A percentile compares a stretch with the other conserved stretches of the same genome.
phyloP scores from a whole-genome alignment of 306 rosid species.

The Lathyrus sativus region DNA sequence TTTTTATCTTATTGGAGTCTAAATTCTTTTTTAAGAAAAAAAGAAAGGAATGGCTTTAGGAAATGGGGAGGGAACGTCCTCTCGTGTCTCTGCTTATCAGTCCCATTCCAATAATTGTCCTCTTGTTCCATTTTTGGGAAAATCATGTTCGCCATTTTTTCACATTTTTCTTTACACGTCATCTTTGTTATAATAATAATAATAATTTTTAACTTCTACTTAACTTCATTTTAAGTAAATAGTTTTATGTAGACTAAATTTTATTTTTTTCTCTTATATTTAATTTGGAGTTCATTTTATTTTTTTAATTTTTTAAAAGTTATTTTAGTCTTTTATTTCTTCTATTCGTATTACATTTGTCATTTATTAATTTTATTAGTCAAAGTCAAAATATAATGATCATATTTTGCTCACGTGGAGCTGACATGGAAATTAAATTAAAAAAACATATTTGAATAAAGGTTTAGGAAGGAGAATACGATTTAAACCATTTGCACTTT shows the following conservation, averaged over 20 bases:
- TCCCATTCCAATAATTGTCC: background rate
- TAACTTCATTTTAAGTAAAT: background rate
- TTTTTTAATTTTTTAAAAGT: background rate
- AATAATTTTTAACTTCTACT: background rate
- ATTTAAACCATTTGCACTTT: no score
- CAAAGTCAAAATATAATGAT: no score
- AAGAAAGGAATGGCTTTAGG: background rate
- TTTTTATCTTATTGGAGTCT: background rate
- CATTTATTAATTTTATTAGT: no score
- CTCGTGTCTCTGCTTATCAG: background rate
- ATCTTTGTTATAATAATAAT: background rate
- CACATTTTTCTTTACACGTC: background rate
- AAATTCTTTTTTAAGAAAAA: background rate
- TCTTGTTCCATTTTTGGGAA: background rate
- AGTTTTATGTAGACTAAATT: background rate
- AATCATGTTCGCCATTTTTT: background rate
- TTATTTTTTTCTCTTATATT: no score
- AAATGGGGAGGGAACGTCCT: slow-evolving; percentile 1
- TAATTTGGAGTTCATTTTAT: no score
- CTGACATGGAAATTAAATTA: no score
- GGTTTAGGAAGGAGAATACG: no score
- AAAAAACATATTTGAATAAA: no score
- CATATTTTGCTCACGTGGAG: no score
- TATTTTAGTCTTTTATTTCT: no score
- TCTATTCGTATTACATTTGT: no score